Base-by-base conservation (phyloP, 306 rosid genomes). In the Pyrus communis region DNA sequence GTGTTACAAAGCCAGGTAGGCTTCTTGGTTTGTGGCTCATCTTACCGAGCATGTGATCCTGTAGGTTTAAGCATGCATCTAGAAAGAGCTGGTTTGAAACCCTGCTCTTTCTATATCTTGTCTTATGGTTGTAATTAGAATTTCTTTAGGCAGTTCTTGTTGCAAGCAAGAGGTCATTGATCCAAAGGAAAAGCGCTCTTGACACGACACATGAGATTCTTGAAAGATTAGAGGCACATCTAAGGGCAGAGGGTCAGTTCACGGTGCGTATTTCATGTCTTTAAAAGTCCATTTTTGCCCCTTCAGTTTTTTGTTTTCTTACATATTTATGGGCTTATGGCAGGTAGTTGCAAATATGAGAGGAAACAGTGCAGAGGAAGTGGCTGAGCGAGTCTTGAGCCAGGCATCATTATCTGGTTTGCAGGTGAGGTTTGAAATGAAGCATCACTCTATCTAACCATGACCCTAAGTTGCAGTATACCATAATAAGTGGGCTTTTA, bases 341-440 rank as follows among this genome's bases (percentile, higher is more conserved):
- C 87, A 95, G 99, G 99, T 95, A 33, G 75, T 81, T 72, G 99
- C 99, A 84, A 95, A 95, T 86, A 87, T 95, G 97, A 90, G 99
- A 79, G 97, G 97, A 85, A 90, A 76, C 75, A 95, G 97, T 73
- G 92, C 90, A 42, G 91, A 86, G 78, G 97, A 88, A 85, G 97
- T 95, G 78, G 97, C 96, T 15, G 97, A 90, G 93, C 84, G 92
- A 77, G 79, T 95, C 78, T 78, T 95, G 78, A 92, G 96, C 78
- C 99, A 95, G 77, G 64, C 97, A 66, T 87, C 96, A 33, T 84
- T 95, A 66, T 59, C 86, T 66, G 97, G 99, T 74, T 77, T 95
- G 92, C 99, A 95, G 99, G 97, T 95, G 60, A 75, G 87, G 40
- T 82, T 67, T 57, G 74, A 43, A 65, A 75, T 31, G 43, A 71